phyloP scores from a whole-genome alignment of 192 early-diverging fungal genomes.

The Podila minutissima region DNA sequence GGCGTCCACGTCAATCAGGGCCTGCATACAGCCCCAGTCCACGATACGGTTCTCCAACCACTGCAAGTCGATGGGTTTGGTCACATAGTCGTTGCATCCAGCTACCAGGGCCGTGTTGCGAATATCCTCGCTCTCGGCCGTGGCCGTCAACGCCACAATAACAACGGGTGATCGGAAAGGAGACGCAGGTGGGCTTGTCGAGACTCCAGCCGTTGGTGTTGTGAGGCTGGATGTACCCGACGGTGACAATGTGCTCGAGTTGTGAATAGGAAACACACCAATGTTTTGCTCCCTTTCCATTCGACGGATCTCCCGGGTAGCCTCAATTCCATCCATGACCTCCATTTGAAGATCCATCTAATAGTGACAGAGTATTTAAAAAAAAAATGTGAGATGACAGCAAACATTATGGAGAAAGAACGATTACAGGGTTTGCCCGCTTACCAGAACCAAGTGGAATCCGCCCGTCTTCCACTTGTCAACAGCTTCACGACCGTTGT shows the following conservation, averaged over 20 bases:
- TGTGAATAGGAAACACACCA: conserved; percentile 59
- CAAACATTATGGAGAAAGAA: not conserved
- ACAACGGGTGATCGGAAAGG: conserved; percentile 76
- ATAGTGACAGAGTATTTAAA: not conserved
- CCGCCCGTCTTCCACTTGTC: conserved; percentile 76
- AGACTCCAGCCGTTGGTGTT: not conserved
- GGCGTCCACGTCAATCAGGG: conserved; percentile 86
- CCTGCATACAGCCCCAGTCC: conserved; percentile 95
- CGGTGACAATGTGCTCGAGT: conserved; percentile 10
- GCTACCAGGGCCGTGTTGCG: conserved; percentile 79
- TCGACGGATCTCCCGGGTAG: conserved; percentile 68
- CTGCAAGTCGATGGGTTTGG: conserved; percentile 83
- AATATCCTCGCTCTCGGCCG: conserved; percentile 55
- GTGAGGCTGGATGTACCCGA: not conserved
- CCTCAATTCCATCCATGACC: conserved; percentile 76
- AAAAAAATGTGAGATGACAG: not conserved
- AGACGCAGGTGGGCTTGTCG: conserved; percentile 43
- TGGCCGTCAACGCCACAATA: conserved; percentile 88
- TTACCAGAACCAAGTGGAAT: conserved; percentile 74
- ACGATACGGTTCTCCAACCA: conserved; percentile 90
- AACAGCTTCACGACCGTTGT: conserved; percentile 85
- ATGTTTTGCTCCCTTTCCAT: conserved; percentile 66
- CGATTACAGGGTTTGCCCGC: not conserved
- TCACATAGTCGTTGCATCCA: conserved; percentile 92
- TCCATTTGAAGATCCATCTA: conserved; percentile 82